Base-by-base conservation (phyloP, 192 early-diverging fungal species). In the Coemansia sp. region DNA sequence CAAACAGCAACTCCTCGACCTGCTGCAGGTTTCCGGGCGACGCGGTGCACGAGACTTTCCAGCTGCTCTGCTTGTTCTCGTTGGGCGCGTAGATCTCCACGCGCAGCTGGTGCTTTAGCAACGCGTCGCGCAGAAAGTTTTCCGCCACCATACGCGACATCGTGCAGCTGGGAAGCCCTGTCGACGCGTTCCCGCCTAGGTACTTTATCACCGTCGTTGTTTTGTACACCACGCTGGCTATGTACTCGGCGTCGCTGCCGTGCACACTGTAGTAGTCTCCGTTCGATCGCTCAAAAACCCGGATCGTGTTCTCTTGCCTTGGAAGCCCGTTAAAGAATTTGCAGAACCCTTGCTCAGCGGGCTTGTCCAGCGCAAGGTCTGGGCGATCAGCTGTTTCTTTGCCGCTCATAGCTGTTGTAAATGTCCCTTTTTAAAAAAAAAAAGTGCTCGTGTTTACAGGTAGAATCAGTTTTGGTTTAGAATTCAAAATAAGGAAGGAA, bases 21-120 rank as follows among this genome's bases (percentile, higher is more conserved):
- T 91, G 87, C 69, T 92, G 88, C 52, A 98, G 70, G 61, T 99
- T 97, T 42, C 97, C 97, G 15, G 97, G 97, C 1, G 95, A 98
- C n/a, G 95, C 97, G 73, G 73, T 80, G 29, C 75, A 59, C 2
- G 62, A 37, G 0, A 86, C 40, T 68, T 73, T 68, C 91, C 91
- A 92, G 45, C 56, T 70, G 33, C 64, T 29, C 66, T 64, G 64
- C 34, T n/a, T 30, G 70, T 39, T 66, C 21, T 70, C 64, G 53
- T 83, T 77, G 0, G 69, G 74, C 37, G 74, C 79, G 93, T 93
- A 94, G 21, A 99, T 94, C 68, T 97, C 94, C 5, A 99, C 81
- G 15, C 88, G 75, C 67, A 90, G 84, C 61, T 92, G 88, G 66
- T 87, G 83, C 40, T 83, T 84, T 20, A 96, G 67, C 12, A 96